Evolutionary conservation across 2,329 filamentous ascomycete genomes (phyloP).

Genomic region (Hymenoscyphus linearis): DNA sequence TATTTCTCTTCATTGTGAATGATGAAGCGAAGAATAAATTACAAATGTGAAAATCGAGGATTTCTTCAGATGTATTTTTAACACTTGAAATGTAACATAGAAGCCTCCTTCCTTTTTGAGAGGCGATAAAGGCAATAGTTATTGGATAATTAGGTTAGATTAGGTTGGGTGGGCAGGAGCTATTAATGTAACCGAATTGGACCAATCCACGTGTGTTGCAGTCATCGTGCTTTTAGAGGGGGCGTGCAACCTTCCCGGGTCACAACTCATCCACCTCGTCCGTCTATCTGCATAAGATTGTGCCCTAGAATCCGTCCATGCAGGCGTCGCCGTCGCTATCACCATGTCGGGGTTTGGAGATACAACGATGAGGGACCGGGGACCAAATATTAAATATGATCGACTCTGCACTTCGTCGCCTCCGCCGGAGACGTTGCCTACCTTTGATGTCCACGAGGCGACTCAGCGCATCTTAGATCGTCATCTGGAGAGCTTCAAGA

Average conservation of each 20-base stretch:
- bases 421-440: background rate
- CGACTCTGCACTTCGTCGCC: slow-evolving; percentile 10
- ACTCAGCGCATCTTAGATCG: slow-evolving; percentile 15
- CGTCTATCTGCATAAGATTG: background rate
- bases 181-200: background rate
- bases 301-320: background rate
- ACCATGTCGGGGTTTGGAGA: slow-evolving; percentile 2
- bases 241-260: background rate
- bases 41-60: too few species aligned
- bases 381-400: slow-evolving; percentile 19
- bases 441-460: slow-evolving; percentile 11
- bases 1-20: too few species aligned
- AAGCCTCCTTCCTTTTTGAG: too few species aligned
- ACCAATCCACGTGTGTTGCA: background rate
- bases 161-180: background rate
- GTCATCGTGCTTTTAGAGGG: background rate
- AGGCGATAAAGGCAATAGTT: too few species aligned
- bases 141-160: too few species aligned
- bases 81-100: too few species aligned
- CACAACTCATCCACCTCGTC: background rate
- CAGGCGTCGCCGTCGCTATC: background rate
- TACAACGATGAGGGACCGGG: background rate
- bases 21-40: too few species aligned
- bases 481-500: slow-evolving; percentile 18
- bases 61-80: too few species aligned